Base-by-base conservation (phyloP, 129 eudicot genomes). In the Tanacetum coccineum region DNA sequence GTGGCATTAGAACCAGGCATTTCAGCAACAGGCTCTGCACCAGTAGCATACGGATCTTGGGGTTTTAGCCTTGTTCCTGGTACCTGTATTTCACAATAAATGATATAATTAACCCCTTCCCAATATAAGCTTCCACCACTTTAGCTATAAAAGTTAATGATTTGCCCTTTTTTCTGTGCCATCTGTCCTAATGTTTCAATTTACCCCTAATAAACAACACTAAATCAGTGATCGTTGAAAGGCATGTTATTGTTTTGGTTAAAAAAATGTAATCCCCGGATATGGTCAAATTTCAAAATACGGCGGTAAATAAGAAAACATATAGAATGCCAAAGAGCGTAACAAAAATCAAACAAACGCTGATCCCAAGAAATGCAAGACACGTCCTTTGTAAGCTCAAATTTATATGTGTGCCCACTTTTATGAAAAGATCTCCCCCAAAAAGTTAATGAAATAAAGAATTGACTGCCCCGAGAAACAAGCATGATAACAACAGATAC, bases 51-150 rank as follows among this genome's bases (percentile, higher is more conserved):
- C 9, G 76, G 82, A 45, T 84, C 85, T 68, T 79, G 85, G 49
- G 55, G 26, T 58, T 68, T 81, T 67, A 74, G 18, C 78, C 84
- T 73, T 45, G 71, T 56, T 79, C 83, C 95, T 52, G 87, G 66
- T 65, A 79, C 70, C 90, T 87, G 67, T 51, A 78, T 57, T 51
- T 65, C 64, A 73, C 58, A 73, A 64, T 15, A 67, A 36, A 30
- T 28, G 11, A 13, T 3, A 18, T 36, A 20, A 17, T 13, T 13
- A 13, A 59, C 44, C 9, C 40, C 12, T 4, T 28, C 5, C 63
- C 60, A 47, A 47, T 58, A 46, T 45, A 59, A 3, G 9, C 60
- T 26, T 11, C 48, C 32, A 46, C 30, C 47, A 39, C 74, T 57
- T 22, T 13, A 4, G 22, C 53, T 39, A 52, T 54, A 39, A 7